Evolutionary conservation across 2,329 filamentous ascomycete genomes (phyloP), one percentile per base, ranked within the genome.

Genomic region (Xylaria sp.): DNA sequence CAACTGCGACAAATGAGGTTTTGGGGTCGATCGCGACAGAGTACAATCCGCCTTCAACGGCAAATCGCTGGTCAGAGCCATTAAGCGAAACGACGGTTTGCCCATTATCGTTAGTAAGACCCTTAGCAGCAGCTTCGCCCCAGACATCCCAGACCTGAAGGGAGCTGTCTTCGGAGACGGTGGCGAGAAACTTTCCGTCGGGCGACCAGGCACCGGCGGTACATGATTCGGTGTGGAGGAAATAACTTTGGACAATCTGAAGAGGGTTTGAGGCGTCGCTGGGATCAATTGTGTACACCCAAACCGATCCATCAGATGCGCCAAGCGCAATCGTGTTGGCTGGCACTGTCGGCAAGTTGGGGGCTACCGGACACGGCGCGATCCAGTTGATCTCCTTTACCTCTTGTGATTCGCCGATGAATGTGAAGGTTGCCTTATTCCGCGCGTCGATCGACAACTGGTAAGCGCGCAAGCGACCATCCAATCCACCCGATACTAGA

Each of bases 381-480:
- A 98, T 82, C 94, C 95, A 99, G 84, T 96, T 97, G 77, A 99
- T 91, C 82, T 98, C 95, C 75, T 97, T 92, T 10, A 98, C 95
- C 80, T 99, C 96, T 77, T 94, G 92, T 2, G 90, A 88, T 77
- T 96, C 92, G 64, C 88, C 92, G 9, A 97, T 81, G 76, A 92
- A 92, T 54, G 86, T 84, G 76, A 88, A 80, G 61, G 85, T 82
- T 56, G 84, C 79, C 69, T 85, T 85, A 25, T 85, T 83, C 46
- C 83, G 73, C 73, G 82, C 73, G 76, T 83, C 78, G 78, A 86
- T 75, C 13, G 82, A 79, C 1, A 86, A 79, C 73, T 88, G 85
- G 86, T 91, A 94, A 15, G 90, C 90, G 72, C 92, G 88, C 74
- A 99, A 79, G 72, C 90, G 90, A 12, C 96, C 96, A 79, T 98